Evolutionary conservation across 2,329 filamentous ascomycete genomes (phyloP), one percentile per base, ranked within the genome.

Genomic region (Zymoseptoria tritici): DNA sequence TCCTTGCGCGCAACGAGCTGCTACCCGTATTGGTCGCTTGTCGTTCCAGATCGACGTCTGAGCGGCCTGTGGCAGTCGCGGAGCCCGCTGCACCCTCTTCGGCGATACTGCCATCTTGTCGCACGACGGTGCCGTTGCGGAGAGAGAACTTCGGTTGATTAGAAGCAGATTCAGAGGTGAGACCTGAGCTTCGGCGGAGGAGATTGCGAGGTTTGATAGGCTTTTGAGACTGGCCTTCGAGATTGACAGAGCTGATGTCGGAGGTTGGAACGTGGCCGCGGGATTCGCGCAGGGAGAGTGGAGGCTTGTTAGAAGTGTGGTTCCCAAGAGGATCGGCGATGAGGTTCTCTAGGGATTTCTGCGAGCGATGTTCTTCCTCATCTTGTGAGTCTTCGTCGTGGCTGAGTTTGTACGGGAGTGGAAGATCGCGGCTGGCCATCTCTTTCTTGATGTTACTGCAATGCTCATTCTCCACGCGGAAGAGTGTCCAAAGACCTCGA

Each of bases 401-500:
- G 20, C 24, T 20, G 4, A 65, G 36, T 52, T 65, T 64, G 46
- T 67, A 67, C 3, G 65, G 65, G 29, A 67, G 57, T 9, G 58
- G 57, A 20, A 62, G 49, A 31, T 62, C 60, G 29, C 60, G 60
- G 53, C 56, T 60, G 16, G 65, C 65, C 49, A 62, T 65, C n/a
- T 60, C 57, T 13, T 57, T 56, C 26, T 62, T 84, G 2, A 99
- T 93, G 55, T 97, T 96, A 58, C 88, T 87, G 75, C 91, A 96
- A 76, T 99, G 94, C 70, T 99, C 94, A 73, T 99, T 99, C 75
- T 99, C 94, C 24, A 99, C 92, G 49, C 94, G 90, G 73, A 99
- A 89, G 3, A 97, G 79, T 0, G 88, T 87, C 94, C 94, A 99
- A 71, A 97, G 85, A 62, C 91, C 92, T 71, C 94, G 81, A 31